Evolutionary conservation across 192 early-diverging fungal genomes (phyloP), one percentile per base, ranked within the genome.

Genomic region (Radiomyces spectabilis): DNA sequence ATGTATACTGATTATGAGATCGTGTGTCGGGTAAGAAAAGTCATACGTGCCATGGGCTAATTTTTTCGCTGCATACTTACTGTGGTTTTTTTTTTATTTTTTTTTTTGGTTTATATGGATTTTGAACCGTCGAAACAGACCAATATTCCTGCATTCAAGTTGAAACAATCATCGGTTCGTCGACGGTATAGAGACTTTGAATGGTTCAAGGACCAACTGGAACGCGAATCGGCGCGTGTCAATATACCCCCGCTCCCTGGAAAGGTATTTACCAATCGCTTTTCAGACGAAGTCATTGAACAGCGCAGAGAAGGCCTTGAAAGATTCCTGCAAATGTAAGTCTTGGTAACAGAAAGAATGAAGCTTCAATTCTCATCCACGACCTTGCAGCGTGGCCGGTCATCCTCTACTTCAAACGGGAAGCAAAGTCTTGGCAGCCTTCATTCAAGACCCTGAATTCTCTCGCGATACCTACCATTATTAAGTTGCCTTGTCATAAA

Each of bases 361-460:
- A 41, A 5, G 19, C 33, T 43, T n/a, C 16, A 58, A 43, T 15
- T 51, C 24, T 53, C 46, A 2, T 46, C 3, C 51, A 45, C 40
- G 4, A 32, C 25, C 24, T 31, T 47, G 9, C 72, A 82, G 85
- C 75, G 88, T 91, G 57, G 86, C 88, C 43, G 95, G 95, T 8
- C 96, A 99, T 60, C 96, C 96, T 65, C 72, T 99, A 51, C 75
- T 99, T 31, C 96, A 99, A 77, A 97, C 93, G 6, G 96, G 96
- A 49, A 94, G 91, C 54, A 94, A 95, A 57, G 87, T 94, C 1
- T 72, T 96, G 39, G 85, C 85, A 33, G 84, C 93, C 3, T 96
- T 98, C 65, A 89, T 98, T 56, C 93, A 98, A 76, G 92, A 93
- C 65, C 88, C 90, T 21, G 86, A 84, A 52, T 93, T 93, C 66